Base-by-base conservation (phyloP, 768 basidiomycete species). In the Mycena floridula region DNA sequence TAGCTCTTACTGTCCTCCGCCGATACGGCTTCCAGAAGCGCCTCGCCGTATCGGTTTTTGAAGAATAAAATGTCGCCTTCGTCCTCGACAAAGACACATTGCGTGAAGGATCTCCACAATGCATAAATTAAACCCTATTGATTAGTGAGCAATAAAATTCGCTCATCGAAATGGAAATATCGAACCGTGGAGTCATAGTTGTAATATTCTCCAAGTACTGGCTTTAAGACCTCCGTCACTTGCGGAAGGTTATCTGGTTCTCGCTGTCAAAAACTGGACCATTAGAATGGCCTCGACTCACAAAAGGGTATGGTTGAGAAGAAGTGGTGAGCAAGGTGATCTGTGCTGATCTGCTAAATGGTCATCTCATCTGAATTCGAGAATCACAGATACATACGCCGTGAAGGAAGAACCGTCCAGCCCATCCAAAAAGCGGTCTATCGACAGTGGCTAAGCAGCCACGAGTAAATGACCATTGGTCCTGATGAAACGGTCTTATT, bases 381-480 rank as follows among this genome's bases (percentile, higher is more conserved):
- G 38, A 36, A 13, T 36, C 25, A 36, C 44, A 40, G 26, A 5
- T 22, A 32, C 35, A 51, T 67, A 43, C 43, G 73, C 75, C 50
- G 78, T 75, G 54, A 79, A 74, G 63, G 50, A 81, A 73, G 54
- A 76, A 72, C 12, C 71, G 62, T 4, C 79, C 78, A 30, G 69
- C 69, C 77, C 75, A 81, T 7, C 78, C 78, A 49, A 81, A 70
- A 38, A 81, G 59, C 22, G 77, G 70, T 24, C 80, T 66, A 58
- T 82, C 79, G 1, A 82, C 73, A 3, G 79, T 81, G 9, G 77
- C 72, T 12, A 79, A 62, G 15, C 79, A 79, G 18, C 80, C 79
- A 13, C 79, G 72, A 36, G 72, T 68, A 52, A 76, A 81, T n/a
- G 72, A 73, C 79, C 79, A 82, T 50, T 74, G 66, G 25, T 60